Conservation (phyloP, 345 rosid species). For the Euphorbia lathyris region DNA sequence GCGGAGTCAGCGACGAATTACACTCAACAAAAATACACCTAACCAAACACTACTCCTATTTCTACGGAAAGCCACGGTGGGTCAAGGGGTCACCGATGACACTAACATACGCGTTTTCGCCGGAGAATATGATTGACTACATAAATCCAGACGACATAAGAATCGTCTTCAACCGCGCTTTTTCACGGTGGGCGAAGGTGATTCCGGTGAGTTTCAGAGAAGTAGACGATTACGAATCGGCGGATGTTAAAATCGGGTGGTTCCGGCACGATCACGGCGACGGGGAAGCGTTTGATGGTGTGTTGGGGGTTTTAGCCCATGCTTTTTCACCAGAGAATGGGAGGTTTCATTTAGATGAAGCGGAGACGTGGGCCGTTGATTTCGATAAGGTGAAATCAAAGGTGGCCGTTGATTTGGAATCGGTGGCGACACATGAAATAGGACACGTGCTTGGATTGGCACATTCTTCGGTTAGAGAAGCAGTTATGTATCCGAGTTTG, state of each 20-base stretch:
- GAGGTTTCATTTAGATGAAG: conserved; percentile 72
- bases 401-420: conserved; percentile 79
- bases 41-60: conserved; percentile 57
- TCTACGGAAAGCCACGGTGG: conserved; percentile 78
- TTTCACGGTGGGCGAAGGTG: conserved; percentile 68
- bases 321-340: conserved; percentile 90
- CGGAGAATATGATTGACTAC: conserved; percentile 50
- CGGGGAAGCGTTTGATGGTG: conserved; percentile 86
- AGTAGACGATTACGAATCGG: conserved; percentile 34
- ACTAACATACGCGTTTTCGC: conserved; percentile 68
- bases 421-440: conserved; percentile 95
- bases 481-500: conserved; percentile 93
- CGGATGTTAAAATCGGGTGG: conserved; percentile 71
- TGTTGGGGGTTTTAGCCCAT: conserved; percentile 75
- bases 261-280: conserved; percentile 71
- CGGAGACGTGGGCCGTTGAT: conserved; percentile 74
- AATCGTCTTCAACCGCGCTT: conserved; percentile 53
- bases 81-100: conserved; percentile 34
- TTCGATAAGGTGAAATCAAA: conserved; percentile 44
- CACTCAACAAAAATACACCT: conserved; percentile 15
- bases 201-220: conserved; percentile 69
- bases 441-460: conserved; percentile 86
- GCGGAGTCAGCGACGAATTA: conserved; percentile 60
- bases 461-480: conserved; percentile 68
- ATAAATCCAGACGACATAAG: conserved; percentile 38